These are phyloP conservation scores for Clavispora fructus DNA, from an alignment of 805 yeast genomes.

Conservation along the genomic window DNA sequence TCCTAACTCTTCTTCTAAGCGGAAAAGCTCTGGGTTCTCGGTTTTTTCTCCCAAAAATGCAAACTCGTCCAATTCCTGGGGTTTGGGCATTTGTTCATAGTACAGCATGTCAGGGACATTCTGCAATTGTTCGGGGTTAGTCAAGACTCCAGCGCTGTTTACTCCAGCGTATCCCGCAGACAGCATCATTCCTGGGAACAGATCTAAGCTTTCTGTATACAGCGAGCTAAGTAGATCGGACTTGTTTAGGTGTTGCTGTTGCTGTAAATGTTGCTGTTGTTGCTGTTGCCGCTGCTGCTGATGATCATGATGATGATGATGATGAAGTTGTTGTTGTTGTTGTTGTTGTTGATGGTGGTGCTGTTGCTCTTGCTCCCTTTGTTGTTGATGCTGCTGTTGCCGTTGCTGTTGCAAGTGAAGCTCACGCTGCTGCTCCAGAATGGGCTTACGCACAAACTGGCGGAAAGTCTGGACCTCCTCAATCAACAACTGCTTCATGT, in stretches of 20 bases:
- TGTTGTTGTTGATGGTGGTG: slow-evolving; percentile 14
- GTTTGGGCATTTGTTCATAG: slow-evolving; percentile 37
- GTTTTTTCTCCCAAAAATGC: slow-evolving; percentile 13
- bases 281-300: slow-evolving; percentile 1
- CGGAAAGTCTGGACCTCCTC: slow-evolving; percentile 78
- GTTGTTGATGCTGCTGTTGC: slow-evolving; percentile 22
- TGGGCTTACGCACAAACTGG: slow-evolving; percentile 73
- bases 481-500: slow-evolving; percentile 70
- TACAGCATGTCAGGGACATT: slow-evolving; percentile 21
- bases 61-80: slow-evolving; percentile 40
- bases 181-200: slow-evolving; percentile 11
- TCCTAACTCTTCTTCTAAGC: slow-evolving; percentile 40
- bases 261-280: slow-evolving; percentile 2
- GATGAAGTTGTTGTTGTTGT: slow-evolving; percentile 9
- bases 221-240: neutral
- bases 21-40: slow-evolving; percentile 25
- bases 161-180: slow-evolving; percentile 8
- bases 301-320: slow-evolving; percentile 2
- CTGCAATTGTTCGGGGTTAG: slow-evolving; percentile 17
- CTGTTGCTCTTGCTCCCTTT: slow-evolving; percentile 12
- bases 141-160: slow-evolving; percentile 18
- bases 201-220: slow-evolving; percentile 1
- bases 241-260: neutral
- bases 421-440: slow-evolving; percentile 45
- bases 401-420: slow-evolving; percentile 28